Evolutionary conservation across 2,329 filamentous ascomycete genomes (phyloP), one percentile per base, ranked within the genome.

Genomic region (Penicillium sp.): DNA sequence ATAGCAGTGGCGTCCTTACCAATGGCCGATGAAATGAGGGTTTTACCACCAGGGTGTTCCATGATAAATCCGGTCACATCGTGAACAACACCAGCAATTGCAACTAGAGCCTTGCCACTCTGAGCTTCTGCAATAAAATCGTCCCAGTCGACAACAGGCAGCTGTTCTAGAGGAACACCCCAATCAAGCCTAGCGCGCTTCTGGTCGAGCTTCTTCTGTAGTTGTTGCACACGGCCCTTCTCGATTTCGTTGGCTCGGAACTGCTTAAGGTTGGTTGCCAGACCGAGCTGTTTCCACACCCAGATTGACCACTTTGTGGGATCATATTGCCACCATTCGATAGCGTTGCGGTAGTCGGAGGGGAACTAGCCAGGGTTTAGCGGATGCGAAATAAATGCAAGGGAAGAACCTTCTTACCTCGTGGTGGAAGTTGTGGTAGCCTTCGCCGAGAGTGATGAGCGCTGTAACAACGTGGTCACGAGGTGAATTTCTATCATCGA

Each of bases 211-310:
- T 94, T 94, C 89, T 94, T 94, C 82, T 94, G 90, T 61, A 87
- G 78, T 79, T 94, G 90, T 80, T 95, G 90, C 29, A 94, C 82
- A 70, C 90, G 89, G 62, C 90, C 90, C 83, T 94, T 94, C 76
- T 95, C 90, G 62, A 96, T 95, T 75, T 95, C 91, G 76, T 96
- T 96, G 77, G 85, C 79, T 66, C 89, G 89, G 85, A 96, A 96
- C 76, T 92, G 85, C 85, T 95, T 95, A 55, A 96, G 83, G 75
- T 94, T 89, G 71, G 88, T 90, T 68, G 90, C 90, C 51, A 95
- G 85, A 58, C 90, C 90, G 53, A 93, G 77, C 76, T 88, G 85
- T 83, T 93, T 94, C 88, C 89, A 55, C 5, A 24, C 65, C 85
- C 85, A 89, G 79, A 93, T 93, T 69, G 78, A 82, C 89, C 89